Percentiles rank a stretch among this genome's conserved stretches.
Conservation (phyloP, 768 basidiomycete genomes). For the Panus rudis region DNA sequence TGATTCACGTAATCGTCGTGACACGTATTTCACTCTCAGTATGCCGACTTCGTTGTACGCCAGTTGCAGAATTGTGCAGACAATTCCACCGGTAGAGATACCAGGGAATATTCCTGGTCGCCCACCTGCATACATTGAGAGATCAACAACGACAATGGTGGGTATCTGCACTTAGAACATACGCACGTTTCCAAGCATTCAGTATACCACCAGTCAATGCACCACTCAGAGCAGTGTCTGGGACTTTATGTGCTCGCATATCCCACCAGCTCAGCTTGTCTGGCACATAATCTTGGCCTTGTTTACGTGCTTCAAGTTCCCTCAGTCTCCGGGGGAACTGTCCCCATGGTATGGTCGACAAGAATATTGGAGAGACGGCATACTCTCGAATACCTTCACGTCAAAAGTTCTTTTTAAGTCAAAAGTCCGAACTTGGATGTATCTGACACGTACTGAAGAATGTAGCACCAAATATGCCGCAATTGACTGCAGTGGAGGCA, state of each 20-base stretch:
- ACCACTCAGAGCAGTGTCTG: conserved; percentile 73
- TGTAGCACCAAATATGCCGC: conserved; percentile 59
- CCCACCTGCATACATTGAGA: conserved; percentile 45
- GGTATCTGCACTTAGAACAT: background rate
- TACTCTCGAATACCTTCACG: conserved; percentile 67
- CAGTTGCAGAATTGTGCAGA: conserved; percentile 59
- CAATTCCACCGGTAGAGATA: conserved; percentile 47
- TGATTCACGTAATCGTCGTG: conserved; percentile 23
- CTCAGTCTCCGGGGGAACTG: conserved; percentile 41
- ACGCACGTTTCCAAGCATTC: conserved; percentile 56
- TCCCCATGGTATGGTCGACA: conserved; percentile 34
- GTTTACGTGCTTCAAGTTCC: conserved; percentile 18
- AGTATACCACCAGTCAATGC: conserved; percentile 56
- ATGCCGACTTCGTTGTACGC: conserved; percentile 64
- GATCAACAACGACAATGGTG: background rate
- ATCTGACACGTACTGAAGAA: conserved; percentile 63
- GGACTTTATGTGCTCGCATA: conserved; percentile 49
- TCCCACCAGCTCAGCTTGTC: conserved; percentile 38
- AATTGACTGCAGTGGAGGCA: conserved; percentile 61
- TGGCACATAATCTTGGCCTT: conserved; percentile 8
- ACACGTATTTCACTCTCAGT: conserved; percentile 50
- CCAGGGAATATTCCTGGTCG: conserved; percentile 50
- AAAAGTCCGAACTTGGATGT: background rate
- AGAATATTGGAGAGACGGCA: conserved; percentile 56
- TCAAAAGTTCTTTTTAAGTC: conserved; percentile 1